Evolutionary conservation across 371 early-diverging fungal species (phyloP), one percentile per base, ranked within the genome.

Genomic region (Lichtheimia corymbifera): DNA sequence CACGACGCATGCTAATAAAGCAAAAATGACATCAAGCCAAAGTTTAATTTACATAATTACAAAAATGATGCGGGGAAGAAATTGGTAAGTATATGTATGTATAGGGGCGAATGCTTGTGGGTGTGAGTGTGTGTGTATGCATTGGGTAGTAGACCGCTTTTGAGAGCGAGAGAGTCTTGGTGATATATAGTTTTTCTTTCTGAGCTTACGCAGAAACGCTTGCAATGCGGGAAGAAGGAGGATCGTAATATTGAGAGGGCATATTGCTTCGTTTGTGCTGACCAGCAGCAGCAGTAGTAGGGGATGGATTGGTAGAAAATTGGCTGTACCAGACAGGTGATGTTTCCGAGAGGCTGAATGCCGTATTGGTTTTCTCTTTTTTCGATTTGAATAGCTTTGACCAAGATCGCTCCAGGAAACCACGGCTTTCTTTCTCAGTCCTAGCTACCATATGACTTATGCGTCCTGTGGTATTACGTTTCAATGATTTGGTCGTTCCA

Each of bases 241-340:
- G 1, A n/a, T 35, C 35, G 11, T 35, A 35, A 35, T 35, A 35
- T 35, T 35, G 35, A 11, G 35, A 35, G 11, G 35, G 35, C 35
- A 35, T 35, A 35, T 35, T 35, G 35, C 35, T 35, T 35, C 35
- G 35, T 35, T 18, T 47, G 17, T 18, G 22, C 47, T 47, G 57
- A n/a, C 42, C 57, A 14, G 57, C 54, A 44, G 62, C 25, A 40
- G 57, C 54, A 44, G 62, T 17, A 40, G 55, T 47, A 14, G 53
- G 54, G 18, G 53, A 40, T 4, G 62, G 62, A 54, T 53, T 61
- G 50, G 53, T 22, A n/a, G 62, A 15, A 25, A 54, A 61, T 49
- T 61, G 62, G 40, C 62, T 61, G 54, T 61, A 61, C 62, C 62
- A 61, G 54, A 61, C 62, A 35, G 62, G 62, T 2, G 57, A 13